phyloP scores from a whole-genome alignment of 179 eudicot species.

The Beta lomatogona region DNA sequence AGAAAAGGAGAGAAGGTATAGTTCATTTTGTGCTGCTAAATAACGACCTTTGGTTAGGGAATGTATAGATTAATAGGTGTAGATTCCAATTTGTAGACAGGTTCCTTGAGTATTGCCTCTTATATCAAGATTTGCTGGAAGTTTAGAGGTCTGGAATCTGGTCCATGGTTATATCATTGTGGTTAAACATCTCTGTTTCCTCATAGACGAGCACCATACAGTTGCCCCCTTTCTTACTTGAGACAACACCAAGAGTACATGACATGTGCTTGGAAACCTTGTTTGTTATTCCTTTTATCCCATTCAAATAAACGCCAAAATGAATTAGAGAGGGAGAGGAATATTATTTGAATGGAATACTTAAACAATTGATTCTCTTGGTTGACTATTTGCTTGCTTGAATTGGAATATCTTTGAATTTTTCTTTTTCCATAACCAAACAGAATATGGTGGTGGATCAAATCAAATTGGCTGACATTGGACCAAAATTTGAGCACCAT shows the following conservation, averaged over 20 bases:
- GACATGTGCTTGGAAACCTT: background rate
- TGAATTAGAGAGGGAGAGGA: too few relatives aligned
- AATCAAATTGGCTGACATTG: constrained; percentile 79
- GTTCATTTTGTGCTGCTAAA: background rate
- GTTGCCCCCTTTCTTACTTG: background rate
- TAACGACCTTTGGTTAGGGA: background rate
- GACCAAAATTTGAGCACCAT: constrained; percentile 98
- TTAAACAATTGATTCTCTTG: constrained; percentile 4
- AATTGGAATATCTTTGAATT: background rate
- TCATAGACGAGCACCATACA: background rate
- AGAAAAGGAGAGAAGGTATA: constrained; percentile 65
- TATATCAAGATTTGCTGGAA: background rate
- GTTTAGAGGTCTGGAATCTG: constrained; percentile 1
- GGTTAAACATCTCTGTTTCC: background rate
- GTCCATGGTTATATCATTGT: background rate
- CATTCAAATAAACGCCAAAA: too few relatives aligned
- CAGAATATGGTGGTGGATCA: constrained; percentile 89
- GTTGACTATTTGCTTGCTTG: background rate
- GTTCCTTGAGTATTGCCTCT: background rate
- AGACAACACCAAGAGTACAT: background rate
- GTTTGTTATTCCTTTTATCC: background rate
- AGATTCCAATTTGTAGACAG: background rate
- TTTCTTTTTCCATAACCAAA: constrained; percentile 11
- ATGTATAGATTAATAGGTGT: background rate
- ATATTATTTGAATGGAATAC: too few relatives aligned